Evolutionary conservation across 2,329 filamentous ascomycete genomes (phyloP).

Genomic region (Stemphylium beticola): DNA sequence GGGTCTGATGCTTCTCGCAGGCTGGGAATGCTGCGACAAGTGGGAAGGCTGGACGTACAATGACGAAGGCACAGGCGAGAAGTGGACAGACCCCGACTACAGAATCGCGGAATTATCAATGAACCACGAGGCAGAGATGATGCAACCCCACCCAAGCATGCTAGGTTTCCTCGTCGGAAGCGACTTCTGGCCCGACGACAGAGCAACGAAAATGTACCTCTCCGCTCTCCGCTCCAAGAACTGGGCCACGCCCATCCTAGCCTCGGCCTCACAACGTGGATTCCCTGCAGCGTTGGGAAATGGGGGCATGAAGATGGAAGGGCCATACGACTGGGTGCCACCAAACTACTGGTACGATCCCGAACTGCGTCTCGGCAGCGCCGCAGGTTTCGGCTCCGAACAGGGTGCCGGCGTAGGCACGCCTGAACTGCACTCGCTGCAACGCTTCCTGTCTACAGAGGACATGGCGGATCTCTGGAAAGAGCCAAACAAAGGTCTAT

Average conservation of each 20-base stretch:
- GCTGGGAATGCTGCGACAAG: constrained; percentile 72
- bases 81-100: constrained; percentile 64
- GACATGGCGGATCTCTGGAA: constrained; percentile 66
- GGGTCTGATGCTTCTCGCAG: constrained; percentile 67
- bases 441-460: constrained; percentile 57
- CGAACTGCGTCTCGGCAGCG: constrained; percentile 59
- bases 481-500: constrained; percentile 58
- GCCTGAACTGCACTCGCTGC: constrained; percentile 62
- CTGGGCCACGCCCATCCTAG: constrained; percentile 65
- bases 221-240: constrained; percentile 57
- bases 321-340: constrained; percentile 70
- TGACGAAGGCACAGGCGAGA: constrained; percentile 54
- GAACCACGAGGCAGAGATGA: constrained; percentile 65
- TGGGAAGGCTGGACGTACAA: constrained; percentile 71
- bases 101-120: constrained; percentile 61
- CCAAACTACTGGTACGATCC: constrained; percentile 69
- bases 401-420: constrained; percentile 68
- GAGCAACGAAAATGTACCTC: constrained; percentile 61
- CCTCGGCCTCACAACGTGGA: constrained; percentile 63
- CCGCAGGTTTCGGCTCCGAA: constrained; percentile 69
- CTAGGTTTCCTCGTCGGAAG: constrained; percentile 66
- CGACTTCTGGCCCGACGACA: constrained; percentile 68
- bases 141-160: constrained; percentile 66
- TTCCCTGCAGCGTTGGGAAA: constrained; percentile 60
- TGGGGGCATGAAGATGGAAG: constrained; percentile 70